phyloP scores from a whole-genome alignment of 2,329 filamentous ascomycete genomes.

The Paracoccidioides brasiliensis region DNA sequence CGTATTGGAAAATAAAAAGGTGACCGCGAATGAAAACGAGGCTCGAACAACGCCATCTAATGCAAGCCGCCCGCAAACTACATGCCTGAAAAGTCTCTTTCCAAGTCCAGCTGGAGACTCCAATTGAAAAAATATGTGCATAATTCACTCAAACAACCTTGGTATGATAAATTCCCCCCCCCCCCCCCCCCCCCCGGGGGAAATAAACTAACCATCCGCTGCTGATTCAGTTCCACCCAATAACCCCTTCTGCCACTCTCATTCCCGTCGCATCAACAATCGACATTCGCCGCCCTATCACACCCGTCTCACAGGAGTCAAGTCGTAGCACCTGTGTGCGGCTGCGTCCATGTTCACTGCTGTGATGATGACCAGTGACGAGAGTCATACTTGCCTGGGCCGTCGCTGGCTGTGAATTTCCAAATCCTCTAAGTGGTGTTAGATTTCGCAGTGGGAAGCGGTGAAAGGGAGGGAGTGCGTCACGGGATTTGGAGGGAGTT shows the following conservation, averaged over 20 bases:
- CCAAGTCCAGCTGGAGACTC: not conserved
- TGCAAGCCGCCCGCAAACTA: not conserved
- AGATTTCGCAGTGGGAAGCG: not conserved
- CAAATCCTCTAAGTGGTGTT: not conserved
- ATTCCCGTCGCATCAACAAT: slow-evolving; percentile 4
- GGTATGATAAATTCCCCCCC: not conserved
- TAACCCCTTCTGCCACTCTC: slow-evolving; percentile 5
- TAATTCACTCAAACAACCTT: not conserved
- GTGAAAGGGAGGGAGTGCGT: slow-evolving; percentile 1
- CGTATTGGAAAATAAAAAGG: no score
- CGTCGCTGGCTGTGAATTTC: not conserved
- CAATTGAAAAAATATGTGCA: not conserved
- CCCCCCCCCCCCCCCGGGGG: no score
- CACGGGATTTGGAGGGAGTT: not conserved
- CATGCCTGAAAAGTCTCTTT: not conserved
- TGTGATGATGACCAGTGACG: not conserved
- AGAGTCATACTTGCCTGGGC: not conserved
- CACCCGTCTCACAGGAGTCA: slow-evolving; percentile 2
- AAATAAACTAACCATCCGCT: not conserved
- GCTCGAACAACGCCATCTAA: not conserved
- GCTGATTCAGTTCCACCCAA: slow-evolving; percentile 3
- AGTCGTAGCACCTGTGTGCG: not conserved
- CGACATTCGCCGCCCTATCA: slow-evolving; percentile 7
- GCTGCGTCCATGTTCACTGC: not conserved
- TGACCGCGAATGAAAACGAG: no score